Evolutionary conservation across 2,329 filamentous ascomycete species (phyloP), one percentile per base, ranked within the genome.

Genomic region (Cladorrhinum sp.): DNA sequence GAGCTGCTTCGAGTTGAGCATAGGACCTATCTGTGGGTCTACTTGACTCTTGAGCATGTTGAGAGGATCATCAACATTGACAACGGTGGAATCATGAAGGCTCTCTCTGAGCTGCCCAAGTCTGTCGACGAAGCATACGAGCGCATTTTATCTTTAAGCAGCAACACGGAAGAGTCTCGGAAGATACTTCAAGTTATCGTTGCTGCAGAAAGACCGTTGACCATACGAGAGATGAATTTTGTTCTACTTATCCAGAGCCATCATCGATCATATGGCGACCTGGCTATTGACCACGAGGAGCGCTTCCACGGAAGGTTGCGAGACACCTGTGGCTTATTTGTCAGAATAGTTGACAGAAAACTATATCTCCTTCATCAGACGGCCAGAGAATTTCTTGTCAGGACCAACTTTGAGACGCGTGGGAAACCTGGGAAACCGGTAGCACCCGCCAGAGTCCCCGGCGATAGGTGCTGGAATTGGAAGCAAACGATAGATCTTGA

Each of bases 1-100:
- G 57, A 68, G 2, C 69, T 79, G 0, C 71, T 67, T 18, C 4
- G 55, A 16, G 67, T 70, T 53, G 57, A 68, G 1, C 67, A 76
- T 21, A 68, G 72, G 10, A 79, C 75, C 1, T 79, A 78, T 62
- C 70, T 78, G 0, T 78, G 76, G 76, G 67, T 77, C 1, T 60
- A 69, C 60, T 69, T 77, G 0, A 74, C 66, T 0, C 64, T 78
- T 2, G 61, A 72, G 8, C 64, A 74, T 2, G 70, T 77, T 30
- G 46, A 70, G 6, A 48, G 61, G 2, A 65, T 48, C 4, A 55
- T 54, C 1, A 55, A 61, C 26, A 56, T 63, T 9, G 60, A 60
- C 18, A 23, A 14, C 2, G 14, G 20, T 21, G 54, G 58, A 10
- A 58, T 70, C 1, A 52, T 64, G 5, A 16, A 59, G 1, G 58